Evolutionary conservation across 163 green algal species (phyloP).

Genomic region (Chlorella variabilis): DNA sequence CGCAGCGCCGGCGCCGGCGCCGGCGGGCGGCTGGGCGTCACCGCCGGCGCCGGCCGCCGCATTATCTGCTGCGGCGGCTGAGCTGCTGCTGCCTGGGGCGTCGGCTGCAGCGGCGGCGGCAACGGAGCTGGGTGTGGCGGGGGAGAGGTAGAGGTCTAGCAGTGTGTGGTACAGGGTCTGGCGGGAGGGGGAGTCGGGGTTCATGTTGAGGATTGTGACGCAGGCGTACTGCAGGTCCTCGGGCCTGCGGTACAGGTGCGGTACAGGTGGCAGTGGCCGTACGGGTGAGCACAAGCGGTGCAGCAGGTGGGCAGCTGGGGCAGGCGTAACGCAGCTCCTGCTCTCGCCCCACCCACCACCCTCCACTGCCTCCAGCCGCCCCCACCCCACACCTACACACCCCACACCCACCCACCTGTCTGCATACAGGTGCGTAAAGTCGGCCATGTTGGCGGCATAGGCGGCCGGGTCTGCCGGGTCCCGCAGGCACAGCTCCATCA

Average conservation of each 20-base stretch:
- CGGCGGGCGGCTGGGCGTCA: background rate
- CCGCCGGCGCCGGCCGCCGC: too few species aligned
- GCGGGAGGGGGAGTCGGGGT: slow-evolving; percentile 21
- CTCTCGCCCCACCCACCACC: too few species aligned
- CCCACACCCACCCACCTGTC: slow-evolving; percentile 46
- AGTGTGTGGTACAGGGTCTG: slow-evolving; percentile 85
- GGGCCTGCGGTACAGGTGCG: slow-evolving; percentile 17
- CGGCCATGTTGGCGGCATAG: slow-evolving; percentile 68
- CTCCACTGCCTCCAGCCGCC: background rate
- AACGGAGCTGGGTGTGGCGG: background rate
- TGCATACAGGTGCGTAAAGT: slow-evolving; percentile 89
- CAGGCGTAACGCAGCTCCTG: background rate
- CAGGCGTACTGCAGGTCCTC: slow-evolving; percentile 55
- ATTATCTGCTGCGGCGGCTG: too few species aligned
- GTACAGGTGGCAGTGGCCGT: background rate
- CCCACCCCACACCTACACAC: background rate
- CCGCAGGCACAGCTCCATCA: slow-evolving; percentile 91
- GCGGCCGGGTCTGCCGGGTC: slow-evolving; percentile 2
- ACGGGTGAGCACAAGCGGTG: background rate
- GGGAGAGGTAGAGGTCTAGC: slow-evolving; percentile 89
- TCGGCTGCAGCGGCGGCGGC: background rate
- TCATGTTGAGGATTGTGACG: slow-evolving; percentile 52
- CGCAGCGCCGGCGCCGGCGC: background rate
- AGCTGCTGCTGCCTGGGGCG: background rate
- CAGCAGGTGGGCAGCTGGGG: background rate